Evolutionary conservation across 2,329 filamentous ascomycete species (phyloP), one percentile per base, ranked within the genome.

Genomic region (Septoria linicola): DNA sequence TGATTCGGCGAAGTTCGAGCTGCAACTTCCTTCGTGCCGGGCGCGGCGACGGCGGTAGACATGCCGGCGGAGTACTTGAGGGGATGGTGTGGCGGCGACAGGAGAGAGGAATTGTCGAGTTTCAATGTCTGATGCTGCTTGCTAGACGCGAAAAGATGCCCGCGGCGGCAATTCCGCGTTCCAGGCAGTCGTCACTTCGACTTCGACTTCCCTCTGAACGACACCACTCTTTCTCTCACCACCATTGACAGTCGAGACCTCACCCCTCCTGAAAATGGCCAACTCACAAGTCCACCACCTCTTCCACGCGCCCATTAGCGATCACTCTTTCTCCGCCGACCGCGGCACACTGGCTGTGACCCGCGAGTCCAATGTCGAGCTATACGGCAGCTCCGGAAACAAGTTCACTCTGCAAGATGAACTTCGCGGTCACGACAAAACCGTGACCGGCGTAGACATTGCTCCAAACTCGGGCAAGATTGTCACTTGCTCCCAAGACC

Each of bases 311-410:
- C 90, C 92, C 56, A 96, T 99, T 68, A 89, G 89, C 61, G 93
- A 99, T 78, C 93, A 99, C 74, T 96, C 92, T 51, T 99, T 99
- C 82, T 96, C 91, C 59, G 84, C 89, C 57, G 93, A 99, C 75
- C 88, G 85, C 69, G 78, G 84, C 70, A 91, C 87, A 21, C 81
- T 99, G 51, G 93, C 93, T 51, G 91, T 99, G 51, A 88, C 92
- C 58, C 87, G 89, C 65, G 92, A 97, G 70, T 90, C 86, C 67
- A 82, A 83, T 62, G 86, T 99, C 66, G 90, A 96, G 77, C 84
- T 99, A 35, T 97, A 96, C 72, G 77, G 80, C 65, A 81, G 79
- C 63, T 79, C 79, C 50, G 89, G 88, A 67, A 56, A 49, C 49
- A 83, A 76, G 66, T 59, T 96, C 91, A 74, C 83, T 83, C 78